Evolutionary conservation across 129 eudicot genomes (phyloP).

Genomic region (Tagetes erecta): DNA sequence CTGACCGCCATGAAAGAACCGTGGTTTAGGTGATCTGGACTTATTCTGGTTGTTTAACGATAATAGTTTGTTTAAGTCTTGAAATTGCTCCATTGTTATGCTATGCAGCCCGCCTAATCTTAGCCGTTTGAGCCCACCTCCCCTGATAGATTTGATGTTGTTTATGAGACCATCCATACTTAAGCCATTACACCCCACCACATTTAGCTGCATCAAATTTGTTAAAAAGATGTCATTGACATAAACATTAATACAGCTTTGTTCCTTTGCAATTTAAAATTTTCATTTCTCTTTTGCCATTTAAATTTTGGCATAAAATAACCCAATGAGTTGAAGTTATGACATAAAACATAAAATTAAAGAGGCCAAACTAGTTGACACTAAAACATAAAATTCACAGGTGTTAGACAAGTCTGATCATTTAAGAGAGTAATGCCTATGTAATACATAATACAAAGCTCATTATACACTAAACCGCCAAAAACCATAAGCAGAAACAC

Average conservation of each 20-base stretch:
- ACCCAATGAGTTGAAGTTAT: neutral
- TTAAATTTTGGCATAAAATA: neutral
- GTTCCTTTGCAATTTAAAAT: neutral
- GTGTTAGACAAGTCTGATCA: neutral
- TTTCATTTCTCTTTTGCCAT: neutral
- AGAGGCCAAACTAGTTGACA: no score
- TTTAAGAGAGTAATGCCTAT: neutral
- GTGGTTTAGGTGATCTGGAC: conserved; percentile 39
- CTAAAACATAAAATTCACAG: neutral
- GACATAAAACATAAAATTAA: neutral
- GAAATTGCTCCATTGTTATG: conserved; percentile 43
- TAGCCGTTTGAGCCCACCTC: conserved; percentile 45
- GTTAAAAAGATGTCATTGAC: neutral
- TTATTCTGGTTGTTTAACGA: conserved; percentile 33
- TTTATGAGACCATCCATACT: conserved; percentile 44
- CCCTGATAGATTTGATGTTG: conserved; percentile 42
- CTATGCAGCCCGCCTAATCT: conserved; percentile 50
- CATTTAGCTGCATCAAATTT: conserved; percentile 57
- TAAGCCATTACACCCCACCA: conserved; percentile 56
- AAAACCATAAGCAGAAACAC: neutral
- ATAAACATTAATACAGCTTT: neutral
- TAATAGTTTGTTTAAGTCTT: conserved; percentile 46
- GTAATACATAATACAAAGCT: neutral
- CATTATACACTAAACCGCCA: neutral
- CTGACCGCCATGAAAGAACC: conserved; percentile 47